Evolutionary conservation across 78 protist species (phyloP).

Genomic region (Speleostelium caveatum): DNA sequence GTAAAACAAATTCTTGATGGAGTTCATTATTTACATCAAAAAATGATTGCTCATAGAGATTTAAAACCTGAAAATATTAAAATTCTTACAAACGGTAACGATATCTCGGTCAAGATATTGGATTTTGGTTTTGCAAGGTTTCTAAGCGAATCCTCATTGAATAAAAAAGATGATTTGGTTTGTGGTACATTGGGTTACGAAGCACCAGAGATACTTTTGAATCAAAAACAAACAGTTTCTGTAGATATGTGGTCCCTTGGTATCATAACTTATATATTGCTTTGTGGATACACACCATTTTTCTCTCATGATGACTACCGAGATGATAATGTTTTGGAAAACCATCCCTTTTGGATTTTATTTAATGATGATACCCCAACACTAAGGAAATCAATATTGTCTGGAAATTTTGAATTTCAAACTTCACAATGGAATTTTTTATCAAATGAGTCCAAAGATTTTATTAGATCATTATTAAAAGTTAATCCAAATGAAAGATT

Average conservation of each 20-base stretch:
- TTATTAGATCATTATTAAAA: too few species aligned
- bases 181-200: constrained; percentile 32
- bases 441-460: not conserved
- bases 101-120: not conserved
- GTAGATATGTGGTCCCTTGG: constrained; percentile 83
- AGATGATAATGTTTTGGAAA: not conserved
- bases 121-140: constrained; percentile 39
- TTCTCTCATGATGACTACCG: not conserved
- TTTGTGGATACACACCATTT: constrained; percentile 88
- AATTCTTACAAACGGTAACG: not conserved
- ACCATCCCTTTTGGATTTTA: constrained; percentile 30
- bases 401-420: too few species aligned
- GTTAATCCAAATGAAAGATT: not conserved
- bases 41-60: constrained; percentile 28
- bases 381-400: constrained; percentile 7
- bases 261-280: constrained; percentile 82
- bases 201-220: constrained; percentile 30
- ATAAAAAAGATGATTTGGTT: not conserved
- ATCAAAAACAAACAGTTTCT: not conserved
- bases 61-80: constrained; percentile 46
- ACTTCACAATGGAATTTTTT: not conserved
- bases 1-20: constrained; percentile 6
- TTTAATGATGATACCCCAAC: constrained; percentile 30
- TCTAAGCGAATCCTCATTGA: not conserved
- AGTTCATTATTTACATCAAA: constrained; percentile 2